phyloP scores from a whole-genome alignment of 2,329 filamentous ascomycete species.

The Teratosphaeria viscida region DNA sequence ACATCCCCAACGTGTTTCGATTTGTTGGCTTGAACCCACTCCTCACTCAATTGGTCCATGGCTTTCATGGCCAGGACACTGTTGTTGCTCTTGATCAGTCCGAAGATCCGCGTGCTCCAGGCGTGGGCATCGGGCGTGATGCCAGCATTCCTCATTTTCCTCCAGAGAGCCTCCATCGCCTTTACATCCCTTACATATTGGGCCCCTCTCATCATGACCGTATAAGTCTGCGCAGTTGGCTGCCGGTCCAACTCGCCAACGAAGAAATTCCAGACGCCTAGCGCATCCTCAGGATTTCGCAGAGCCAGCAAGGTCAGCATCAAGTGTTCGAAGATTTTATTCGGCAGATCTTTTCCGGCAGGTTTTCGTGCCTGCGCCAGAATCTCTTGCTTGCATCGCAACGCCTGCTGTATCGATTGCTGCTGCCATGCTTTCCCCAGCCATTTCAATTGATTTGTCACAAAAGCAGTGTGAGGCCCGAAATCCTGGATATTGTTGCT shows the following conservation, averaged over 20 bases:
- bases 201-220: constrained; percentile 62
- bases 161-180: constrained; percentile 59
- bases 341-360: constrained; percentile 9
- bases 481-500: neutral
- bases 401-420: constrained; percentile 9
- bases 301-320: constrained; percentile 39
- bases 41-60: constrained; percentile 53
- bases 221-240: constrained; percentile 59
- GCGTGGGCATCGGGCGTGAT: constrained; percentile 52
- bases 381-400: constrained; percentile 12
- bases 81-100: constrained; percentile 48
- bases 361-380: constrained; percentile 1
- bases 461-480: neutral
- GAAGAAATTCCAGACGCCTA: constrained; percentile 50
- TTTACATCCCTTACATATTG: constrained; percentile 46
- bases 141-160: constrained; percentile 47
- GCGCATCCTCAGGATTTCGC: constrained; percentile 31
- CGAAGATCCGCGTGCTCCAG: constrained; percentile 62
- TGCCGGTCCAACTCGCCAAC: constrained; percentile 38
- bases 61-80: constrained; percentile 49
- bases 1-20: constrained; percentile 28
- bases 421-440: constrained; percentile 13
- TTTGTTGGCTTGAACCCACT: constrained; percentile 39
- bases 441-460: constrained; percentile 6
- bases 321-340: constrained; percentile 30